Conservation (phyloP, 2,329 filamentous ascomycete genomes). For the Biscogniauxia mediterranea region DNA sequence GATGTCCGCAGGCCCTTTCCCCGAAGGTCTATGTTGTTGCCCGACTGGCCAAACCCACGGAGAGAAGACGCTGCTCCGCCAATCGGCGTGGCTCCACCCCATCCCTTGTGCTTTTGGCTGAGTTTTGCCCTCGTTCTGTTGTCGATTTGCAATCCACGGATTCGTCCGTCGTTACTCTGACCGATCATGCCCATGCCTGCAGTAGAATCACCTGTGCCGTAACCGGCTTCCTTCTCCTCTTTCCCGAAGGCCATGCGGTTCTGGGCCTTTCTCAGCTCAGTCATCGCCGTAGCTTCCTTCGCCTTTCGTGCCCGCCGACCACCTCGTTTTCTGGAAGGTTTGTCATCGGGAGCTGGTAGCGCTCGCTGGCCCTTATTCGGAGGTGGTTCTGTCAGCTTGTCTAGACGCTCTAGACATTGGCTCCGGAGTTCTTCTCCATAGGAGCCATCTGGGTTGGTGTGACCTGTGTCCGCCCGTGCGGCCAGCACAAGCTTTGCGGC, state of each 20-base stretch:
- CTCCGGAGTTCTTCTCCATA: conserved; percentile 79
- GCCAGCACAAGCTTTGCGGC: conserved; percentile 92
- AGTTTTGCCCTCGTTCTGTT: conserved; percentile 90
- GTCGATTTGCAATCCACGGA: conserved; percentile 86
- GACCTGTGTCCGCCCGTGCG: conserved; percentile 83
- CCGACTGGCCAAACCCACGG: conserved; percentile 69
- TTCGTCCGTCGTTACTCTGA: conserved; percentile 79
- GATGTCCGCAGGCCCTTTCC: conserved; percentile 77
- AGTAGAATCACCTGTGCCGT: conserved; percentile 80
- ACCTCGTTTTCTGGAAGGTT: conserved; percentile 88
- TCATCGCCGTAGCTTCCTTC: conserved; percentile 97
- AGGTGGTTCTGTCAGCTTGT: conserved; percentile 89
- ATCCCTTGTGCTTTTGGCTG: conserved; percentile 92
- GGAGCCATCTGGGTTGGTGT: conserved; percentile 76
- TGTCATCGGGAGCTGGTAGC: conserved; percentile 90
- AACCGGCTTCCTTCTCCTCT: conserved; percentile 91
- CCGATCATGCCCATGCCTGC: conserved; percentile 95
- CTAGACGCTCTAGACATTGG: conserved; percentile 79
- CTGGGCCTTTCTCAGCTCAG: conserved; percentile 90
- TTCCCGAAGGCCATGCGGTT: conserved; percentile 96
- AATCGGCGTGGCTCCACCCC: conserved; percentile 71
- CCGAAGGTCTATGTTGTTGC: conserved; percentile 65
- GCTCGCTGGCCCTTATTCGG: conserved; percentile 86
- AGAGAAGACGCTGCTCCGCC: conserved; percentile 76
- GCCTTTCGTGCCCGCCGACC: conserved; percentile 87